These are phyloP conservation scores for Lachnellula suecica DNA, from an alignment of 2,329 filamentous ascomycete species.

Conservation along the genomic window DNA sequence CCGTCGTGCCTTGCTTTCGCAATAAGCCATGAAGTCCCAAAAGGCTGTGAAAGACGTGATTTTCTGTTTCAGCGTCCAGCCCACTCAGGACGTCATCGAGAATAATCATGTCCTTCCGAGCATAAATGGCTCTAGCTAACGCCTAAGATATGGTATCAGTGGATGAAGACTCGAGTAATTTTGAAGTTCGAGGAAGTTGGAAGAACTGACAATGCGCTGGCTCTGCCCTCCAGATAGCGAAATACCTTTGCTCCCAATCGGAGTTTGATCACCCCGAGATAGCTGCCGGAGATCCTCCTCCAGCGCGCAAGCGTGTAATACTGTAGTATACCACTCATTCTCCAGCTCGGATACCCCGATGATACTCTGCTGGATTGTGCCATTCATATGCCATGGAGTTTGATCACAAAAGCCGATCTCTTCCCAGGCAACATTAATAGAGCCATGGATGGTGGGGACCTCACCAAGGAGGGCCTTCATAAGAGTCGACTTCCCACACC, in stretches of 20 bases:
- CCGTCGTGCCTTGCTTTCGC: conserved; percentile 30
- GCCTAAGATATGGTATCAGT: conserved; percentile 35
- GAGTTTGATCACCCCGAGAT: conserved; percentile 27
- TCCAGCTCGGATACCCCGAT: conserved; percentile 30
- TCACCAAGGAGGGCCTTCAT: conserved; percentile 27
- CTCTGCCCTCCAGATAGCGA: conserved; percentile 29
- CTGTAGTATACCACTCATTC: conserved; percentile 22
- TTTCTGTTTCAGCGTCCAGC: conserved; percentile 22
- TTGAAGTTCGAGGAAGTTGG: background rate
- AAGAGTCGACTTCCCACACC: conserved; percentile 29
- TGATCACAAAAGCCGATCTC: conserved; percentile 43
- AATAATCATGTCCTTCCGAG: conserved; percentile 14
- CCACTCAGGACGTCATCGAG: conserved; percentile 28
- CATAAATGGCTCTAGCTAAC: conserved; percentile 24
- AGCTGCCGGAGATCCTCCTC: conserved; percentile 21
- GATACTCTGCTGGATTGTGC: conserved; percentile 39
- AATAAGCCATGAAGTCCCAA: conserved; percentile 15
- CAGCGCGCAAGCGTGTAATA: conserved; percentile 22
- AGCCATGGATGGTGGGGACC: conserved; percentile 7
- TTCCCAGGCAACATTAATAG: conserved; percentile 1
- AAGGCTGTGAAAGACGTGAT: conserved; percentile 13
- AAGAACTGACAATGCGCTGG: conserved; percentile 34
- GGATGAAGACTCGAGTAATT: too few species aligned
- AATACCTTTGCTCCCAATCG: conserved; percentile 32
- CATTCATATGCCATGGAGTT: conserved; percentile 43